phyloP scores from a whole-genome alignment of 2,329 filamentous ascomycete species.

The Exophiala calicioides region DNA sequence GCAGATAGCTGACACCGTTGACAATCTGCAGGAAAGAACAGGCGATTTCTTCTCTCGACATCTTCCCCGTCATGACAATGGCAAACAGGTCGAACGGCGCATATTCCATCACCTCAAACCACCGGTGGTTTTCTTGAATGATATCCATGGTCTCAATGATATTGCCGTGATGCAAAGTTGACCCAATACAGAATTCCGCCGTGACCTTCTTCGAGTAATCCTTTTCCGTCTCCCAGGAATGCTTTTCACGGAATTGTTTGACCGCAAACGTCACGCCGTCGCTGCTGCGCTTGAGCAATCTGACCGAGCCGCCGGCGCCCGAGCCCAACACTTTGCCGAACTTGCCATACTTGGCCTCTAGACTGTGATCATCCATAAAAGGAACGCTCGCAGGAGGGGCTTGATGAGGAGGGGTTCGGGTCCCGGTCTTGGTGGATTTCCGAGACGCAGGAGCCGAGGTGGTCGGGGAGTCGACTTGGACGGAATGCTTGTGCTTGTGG shows the following conservation, averaged over 20 bases:
- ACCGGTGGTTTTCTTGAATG: constrained; percentile 86
- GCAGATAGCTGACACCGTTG: constrained; percentile 89
- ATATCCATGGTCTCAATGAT: constrained; percentile 98
- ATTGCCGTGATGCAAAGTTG: constrained; percentile 94
- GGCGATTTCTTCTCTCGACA: constrained; percentile 85
- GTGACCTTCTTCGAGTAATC: constrained; percentile 99
- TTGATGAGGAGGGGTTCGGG: constrained; percentile 58
- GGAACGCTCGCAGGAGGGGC: constrained; percentile 60
- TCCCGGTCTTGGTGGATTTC: constrained; percentile 52
- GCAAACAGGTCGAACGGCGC: constrained; percentile 95
- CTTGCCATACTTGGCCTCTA: constrained; percentile 91
- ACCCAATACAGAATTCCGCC: constrained; percentile 96
- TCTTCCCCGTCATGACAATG: constrained; percentile 98
- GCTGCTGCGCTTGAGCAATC: constrained; percentile 88
- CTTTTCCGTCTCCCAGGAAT: constrained; percentile 89
- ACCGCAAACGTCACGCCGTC: constrained; percentile 95
- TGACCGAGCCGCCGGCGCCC: constrained; percentile 90
- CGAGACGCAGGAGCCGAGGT: constrained; percentile 56
- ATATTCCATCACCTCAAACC: constrained; percentile 99
- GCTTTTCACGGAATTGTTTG: constrained; percentile 90
- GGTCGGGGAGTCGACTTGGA: constrained; percentile 57
- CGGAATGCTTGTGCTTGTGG: constrained; percentile 61
- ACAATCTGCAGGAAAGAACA: constrained; percentile 94
- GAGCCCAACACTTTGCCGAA: constrained; percentile 91
- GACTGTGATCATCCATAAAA: constrained; percentile 89